Evolutionary conservation across 1,284 basidiomycete species (phyloP).

Genomic region (Microbotryum saponariae): DNA sequence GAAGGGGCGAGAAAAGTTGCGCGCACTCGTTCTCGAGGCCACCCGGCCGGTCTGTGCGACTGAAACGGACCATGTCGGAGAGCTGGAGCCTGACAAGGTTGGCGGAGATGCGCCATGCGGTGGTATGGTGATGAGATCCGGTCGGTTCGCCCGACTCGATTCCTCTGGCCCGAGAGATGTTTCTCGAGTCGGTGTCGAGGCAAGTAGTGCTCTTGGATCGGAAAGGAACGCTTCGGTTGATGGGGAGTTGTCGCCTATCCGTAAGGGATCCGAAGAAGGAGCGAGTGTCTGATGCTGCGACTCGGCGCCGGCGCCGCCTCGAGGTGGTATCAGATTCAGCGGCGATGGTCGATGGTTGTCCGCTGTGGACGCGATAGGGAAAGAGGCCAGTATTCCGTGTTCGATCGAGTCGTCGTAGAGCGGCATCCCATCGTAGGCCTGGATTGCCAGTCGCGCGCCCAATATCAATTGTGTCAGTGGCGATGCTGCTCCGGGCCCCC

Average conservation of each 20-base stretch:
- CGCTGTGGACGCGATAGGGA: neutral
- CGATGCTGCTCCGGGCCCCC: too few relatives aligned
- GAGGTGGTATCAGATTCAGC: neutral
- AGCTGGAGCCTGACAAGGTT: neutral
- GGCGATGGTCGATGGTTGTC: too few relatives aligned
- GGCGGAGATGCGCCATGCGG: neutral
- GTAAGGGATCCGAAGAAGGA: conserved; percentile 5
- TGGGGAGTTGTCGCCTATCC: conserved; percentile 20
- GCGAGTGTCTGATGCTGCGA: neutral
- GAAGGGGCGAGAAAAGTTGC: conserved; percentile 28
- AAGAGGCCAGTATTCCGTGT: neutral
- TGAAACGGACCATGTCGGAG: neutral
- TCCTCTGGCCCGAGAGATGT: neutral
- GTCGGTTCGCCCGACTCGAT: too few relatives aligned
- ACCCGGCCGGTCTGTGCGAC: conserved; percentile 1
- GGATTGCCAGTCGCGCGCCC: neutral
- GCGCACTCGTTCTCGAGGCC: conserved; percentile 1
- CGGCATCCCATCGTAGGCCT: conserved; percentile 14
- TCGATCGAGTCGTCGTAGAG: neutral
- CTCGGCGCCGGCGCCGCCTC: neutral
- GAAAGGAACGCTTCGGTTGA: conserved; percentile 3
- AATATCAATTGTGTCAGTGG: neutral
- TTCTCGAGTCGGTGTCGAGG: neutral
- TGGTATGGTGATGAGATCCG: neutral
- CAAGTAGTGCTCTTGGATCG: conserved; percentile 7